phyloP scores from a whole-genome alignment of 2,329 filamentous ascomycete species.

The Sporothrix humicola region DNA sequence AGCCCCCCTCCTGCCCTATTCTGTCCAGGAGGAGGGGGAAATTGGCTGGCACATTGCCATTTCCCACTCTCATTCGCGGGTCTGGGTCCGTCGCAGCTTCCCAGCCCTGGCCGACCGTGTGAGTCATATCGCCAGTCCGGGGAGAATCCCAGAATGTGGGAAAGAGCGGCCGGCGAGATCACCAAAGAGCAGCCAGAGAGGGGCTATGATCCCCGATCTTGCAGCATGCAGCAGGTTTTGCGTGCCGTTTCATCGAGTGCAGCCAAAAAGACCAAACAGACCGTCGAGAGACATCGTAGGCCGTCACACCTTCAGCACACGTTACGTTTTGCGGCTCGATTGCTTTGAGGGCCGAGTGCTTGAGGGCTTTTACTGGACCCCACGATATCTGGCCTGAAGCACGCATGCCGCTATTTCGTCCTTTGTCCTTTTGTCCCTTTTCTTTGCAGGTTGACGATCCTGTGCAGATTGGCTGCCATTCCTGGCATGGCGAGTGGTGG shows the following conservation, averaged over 20 bases:
- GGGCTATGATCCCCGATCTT: conserved; percentile 12
- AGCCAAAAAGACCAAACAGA: not conserved
- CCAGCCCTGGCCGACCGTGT: conserved; percentile 26
- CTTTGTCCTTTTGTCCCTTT: not conserved
- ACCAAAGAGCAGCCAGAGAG: not conserved
- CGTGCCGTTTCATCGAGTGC: conserved; percentile 23
- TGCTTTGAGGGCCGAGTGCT: not conserved
- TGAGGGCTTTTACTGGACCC: not conserved
- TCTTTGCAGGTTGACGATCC: too few species aligned
- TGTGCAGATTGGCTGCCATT: conserved; percentile 5
- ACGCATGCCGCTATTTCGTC: not conserved
- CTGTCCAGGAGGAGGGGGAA: conserved; percentile 11
- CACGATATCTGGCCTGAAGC: conserved; percentile 4
- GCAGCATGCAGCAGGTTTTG: conserved; percentile 18
- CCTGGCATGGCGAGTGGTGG: not conserved
- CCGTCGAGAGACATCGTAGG: not conserved
- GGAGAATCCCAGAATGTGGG: not conserved
- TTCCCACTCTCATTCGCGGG: not conserved
- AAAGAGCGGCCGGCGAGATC: not conserved
- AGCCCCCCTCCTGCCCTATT: not conserved
- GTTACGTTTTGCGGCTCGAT: not conserved
- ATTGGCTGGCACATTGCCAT: conserved; percentile 19
- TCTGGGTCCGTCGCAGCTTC: not conserved
- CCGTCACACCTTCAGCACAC: conserved; percentile 14
- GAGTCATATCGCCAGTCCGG: conserved; percentile 26